phyloP scores from a whole-genome alignment of 164 flowering plant species.

The Aristolochia contorta region DNA sequence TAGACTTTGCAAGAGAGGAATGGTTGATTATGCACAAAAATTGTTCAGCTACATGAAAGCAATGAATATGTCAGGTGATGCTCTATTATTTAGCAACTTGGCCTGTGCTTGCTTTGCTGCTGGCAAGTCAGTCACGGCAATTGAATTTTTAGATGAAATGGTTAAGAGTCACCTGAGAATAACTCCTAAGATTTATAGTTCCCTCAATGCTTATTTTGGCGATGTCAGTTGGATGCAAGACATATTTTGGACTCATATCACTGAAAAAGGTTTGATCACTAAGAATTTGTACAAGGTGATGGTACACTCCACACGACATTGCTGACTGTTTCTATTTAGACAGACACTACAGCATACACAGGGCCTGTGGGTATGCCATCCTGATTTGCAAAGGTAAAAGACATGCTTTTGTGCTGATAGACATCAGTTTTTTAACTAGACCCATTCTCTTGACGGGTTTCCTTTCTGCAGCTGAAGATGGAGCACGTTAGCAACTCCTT shows the following conservation, averaged over 20 bases:
- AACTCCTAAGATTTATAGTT: conserved; percentile 41
- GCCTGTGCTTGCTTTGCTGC: conserved; percentile 54
- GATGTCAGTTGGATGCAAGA: conserved; percentile 23
- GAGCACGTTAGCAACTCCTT: too few relatives aligned
- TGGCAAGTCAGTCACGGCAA: conserved; percentile 36
- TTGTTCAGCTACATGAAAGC: conserved; percentile 43
- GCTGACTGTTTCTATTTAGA: not conserved
- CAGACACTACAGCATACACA: not conserved
- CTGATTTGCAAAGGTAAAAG: not conserved
- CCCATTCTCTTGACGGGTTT: too few relatives aligned
- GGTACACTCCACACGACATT: conserved; percentile 10
- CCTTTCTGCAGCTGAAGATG: too few relatives aligned
- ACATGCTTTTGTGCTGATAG: not conserved
- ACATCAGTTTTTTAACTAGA: too few relatives aligned
- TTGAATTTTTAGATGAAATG: conserved; percentile 60
- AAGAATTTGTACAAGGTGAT: conserved; percentile 29
- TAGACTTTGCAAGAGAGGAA: conserved; percentile 57
- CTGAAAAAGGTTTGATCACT: conserved; percentile 43
- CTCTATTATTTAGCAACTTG: conserved; percentile 46
- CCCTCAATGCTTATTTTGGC: conserved; percentile 50
- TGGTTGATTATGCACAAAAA: conserved; percentile 48
- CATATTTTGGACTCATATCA: conserved; percentile 47
- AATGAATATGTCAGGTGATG: conserved; percentile 55
- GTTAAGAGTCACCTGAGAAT: conserved; percentile 45
- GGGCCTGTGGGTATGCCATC: not conserved